A percentile compares a stretch with the other conserved stretches of the same genome.
These are phyloP conservation scores for Shiraia sp. DNA, from an alignment of 2,329 filamentous ascomycete species.

Conservation along the genomic window DNA sequence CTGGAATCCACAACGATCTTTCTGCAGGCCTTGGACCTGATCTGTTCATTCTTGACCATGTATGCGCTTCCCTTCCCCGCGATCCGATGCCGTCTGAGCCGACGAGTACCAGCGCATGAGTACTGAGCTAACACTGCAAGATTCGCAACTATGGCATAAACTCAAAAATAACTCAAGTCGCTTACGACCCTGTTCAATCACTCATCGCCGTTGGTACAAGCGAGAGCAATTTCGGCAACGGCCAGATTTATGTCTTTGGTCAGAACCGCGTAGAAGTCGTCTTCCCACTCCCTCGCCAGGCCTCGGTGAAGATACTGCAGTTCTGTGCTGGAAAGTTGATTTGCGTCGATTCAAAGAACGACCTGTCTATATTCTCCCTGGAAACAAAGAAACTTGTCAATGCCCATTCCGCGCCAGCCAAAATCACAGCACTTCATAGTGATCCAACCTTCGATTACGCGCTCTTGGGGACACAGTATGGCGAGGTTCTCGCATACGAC, in stretches of 20 bases:
- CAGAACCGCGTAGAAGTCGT: constrained; percentile 77
- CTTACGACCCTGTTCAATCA: constrained; percentile 93
- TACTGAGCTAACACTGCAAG: constrained; percentile 27
- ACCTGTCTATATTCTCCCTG: constrained; percentile 82
- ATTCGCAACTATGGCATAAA: constrained; percentile 60
- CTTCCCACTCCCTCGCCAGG: constrained; percentile 70
- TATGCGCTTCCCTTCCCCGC: constrained; percentile 42
- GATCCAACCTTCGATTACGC: constrained; percentile 95
- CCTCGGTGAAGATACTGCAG: constrained; percentile 75
- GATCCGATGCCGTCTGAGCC: constrained; percentile 2
- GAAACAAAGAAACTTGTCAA: constrained; percentile 68
- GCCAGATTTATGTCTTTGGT: constrained; percentile 88
- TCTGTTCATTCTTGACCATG: constrained; percentile 81
- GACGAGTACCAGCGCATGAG: no score
- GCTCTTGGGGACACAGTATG: constrained; percentile 78
- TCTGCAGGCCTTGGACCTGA: constrained; percentile 79
- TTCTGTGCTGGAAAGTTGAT: constrained; percentile 87
- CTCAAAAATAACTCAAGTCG: constrained; percentile 70
- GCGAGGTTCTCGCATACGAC: constrained; percentile 91
- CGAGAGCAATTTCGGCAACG: constrained; percentile 81
- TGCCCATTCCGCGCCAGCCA: constrained; percentile 75
- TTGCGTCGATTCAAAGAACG: constrained; percentile 82
- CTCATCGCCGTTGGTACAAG: constrained; percentile 89
- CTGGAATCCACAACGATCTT: constrained; percentile 88
- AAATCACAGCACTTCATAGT: constrained; percentile 73